A percentile compares a stretch with the other conserved stretches of the same genome.
phyloP scores from a whole-genome alignment of 345 rosid genomes.

The Hypericum androsaemum region DNA sequence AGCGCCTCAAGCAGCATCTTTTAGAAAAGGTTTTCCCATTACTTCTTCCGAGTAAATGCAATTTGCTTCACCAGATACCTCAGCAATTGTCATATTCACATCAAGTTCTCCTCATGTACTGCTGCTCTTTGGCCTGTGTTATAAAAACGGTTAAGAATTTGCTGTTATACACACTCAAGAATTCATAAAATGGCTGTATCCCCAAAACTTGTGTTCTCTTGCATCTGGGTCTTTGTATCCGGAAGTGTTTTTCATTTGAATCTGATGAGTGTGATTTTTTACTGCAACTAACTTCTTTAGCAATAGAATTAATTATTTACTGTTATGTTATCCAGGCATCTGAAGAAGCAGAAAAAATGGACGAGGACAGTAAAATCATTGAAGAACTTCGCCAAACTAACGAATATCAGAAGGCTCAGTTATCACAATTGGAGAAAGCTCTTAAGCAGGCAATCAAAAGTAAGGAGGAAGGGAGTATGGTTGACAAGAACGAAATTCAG shows the following conservation, averaged over 20 bases:
- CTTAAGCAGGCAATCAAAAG: slow-evolving; percentile 53
- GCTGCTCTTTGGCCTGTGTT: too few relatives aligned
- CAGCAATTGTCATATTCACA: too few relatives aligned
- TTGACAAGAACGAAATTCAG: slow-evolving; percentile 42
- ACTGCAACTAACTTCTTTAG: background rate
- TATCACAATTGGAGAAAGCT: slow-evolving; percentile 58
- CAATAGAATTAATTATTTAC: slow-evolving; percentile 1
- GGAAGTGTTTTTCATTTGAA: too few relatives aligned
- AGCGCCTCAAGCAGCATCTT: slow-evolving; percentile 86
- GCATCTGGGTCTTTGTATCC: too few relatives aligned
- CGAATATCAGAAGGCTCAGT: slow-evolving; percentile 61
- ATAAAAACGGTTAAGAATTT: too few relatives aligned
- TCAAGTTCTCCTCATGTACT: too few relatives aligned
- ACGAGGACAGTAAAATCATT: slow-evolving; percentile 80
- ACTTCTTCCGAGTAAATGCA: background rate
- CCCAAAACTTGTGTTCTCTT: too few relatives aligned
- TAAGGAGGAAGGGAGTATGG: slow-evolving; percentile 48
- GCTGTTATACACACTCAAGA: too few relatives aligned
- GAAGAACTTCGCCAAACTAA: slow-evolving; percentile 67
- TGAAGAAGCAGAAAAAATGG: slow-evolving; percentile 97
- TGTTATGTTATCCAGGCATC: slow-evolving; percentile 48
- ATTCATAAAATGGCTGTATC: too few relatives aligned
- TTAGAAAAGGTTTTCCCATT: slow-evolving; percentile 60
- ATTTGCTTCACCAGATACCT: background rate
- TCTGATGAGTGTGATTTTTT: background rate